These are phyloP conservation scores for Chaetomiaceae sp. DNA, from an alignment of 2,329 filamentous ascomycete species.

Conservation along the genomic window DNA sequence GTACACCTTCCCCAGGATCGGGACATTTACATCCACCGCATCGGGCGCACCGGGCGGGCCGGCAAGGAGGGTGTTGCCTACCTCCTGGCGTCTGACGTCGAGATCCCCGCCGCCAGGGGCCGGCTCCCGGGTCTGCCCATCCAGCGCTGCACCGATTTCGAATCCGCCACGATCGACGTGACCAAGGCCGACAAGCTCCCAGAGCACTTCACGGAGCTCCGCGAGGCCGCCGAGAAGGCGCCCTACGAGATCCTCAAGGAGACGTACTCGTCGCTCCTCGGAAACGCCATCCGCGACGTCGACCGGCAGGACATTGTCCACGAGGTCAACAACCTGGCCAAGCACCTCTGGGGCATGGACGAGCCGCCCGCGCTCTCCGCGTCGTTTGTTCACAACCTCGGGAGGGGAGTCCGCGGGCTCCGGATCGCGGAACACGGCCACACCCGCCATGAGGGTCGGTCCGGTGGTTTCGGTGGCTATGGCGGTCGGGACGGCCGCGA, in stretches of 20 bases:
- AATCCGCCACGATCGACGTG: slow-evolving; percentile 49
- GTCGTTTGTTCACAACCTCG: slow-evolving; percentile 27
- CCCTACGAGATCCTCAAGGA: slow-evolving; percentile 39
- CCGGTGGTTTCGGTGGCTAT: slow-evolving; percentile 19
- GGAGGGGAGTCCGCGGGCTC: slow-evolving; percentile 32
- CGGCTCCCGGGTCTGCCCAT: slow-evolving; percentile 59
- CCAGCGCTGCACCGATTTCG: slow-evolving; percentile 48
- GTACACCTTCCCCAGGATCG: slow-evolving; percentile 59
- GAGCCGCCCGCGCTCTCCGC: slow-evolving; percentile 41
- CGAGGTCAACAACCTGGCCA: slow-evolving; percentile 51
- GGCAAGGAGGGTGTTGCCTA: slow-evolving; percentile 69
- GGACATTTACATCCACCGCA: slow-evolving; percentile 71
- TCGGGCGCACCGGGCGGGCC: slow-evolving; percentile 73
- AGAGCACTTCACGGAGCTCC: slow-evolving; percentile 41
- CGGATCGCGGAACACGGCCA: slow-evolving; percentile 29
- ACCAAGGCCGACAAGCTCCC: slow-evolving; percentile 43
- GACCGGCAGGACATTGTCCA: slow-evolving; percentile 38
- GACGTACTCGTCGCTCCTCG: slow-evolving; percentile 56
- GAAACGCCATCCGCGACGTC: slow-evolving; percentile 40
- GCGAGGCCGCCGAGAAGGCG: slow-evolving; percentile 40
- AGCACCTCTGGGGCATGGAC: slow-evolving; percentile 48
- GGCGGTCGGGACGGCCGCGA: slow-evolving; percentile 21
- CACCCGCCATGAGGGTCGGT: slow-evolving; percentile 9
- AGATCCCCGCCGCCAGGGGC: slow-evolving; percentile 44
- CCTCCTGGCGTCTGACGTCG: slow-evolving; percentile 56